Percentiles rank a stretch among this genome's conserved stretches.
phyloP scores from a whole-genome alignment of 176 grass and related monocot genomes.

The Pontederia crassipes region DNA sequence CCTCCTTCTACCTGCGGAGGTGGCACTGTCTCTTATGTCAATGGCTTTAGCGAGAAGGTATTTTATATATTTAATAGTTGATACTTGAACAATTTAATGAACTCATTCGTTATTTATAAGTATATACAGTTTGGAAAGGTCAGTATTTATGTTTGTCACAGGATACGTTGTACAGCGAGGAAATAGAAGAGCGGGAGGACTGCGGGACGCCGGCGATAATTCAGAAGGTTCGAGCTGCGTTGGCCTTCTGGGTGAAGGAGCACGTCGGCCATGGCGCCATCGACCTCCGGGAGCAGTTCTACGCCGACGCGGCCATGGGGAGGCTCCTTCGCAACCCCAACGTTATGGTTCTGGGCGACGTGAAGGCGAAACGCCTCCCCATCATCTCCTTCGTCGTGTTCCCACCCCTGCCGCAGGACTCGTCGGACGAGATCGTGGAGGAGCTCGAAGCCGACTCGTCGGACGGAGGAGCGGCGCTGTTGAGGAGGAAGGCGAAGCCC shows the following conservation, averaged over 20 bases:
- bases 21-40: conserved; percentile 67
- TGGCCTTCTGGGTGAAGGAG: conserved; percentile 79
- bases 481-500: conserved; percentile 11
- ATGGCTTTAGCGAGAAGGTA: conserved; percentile 56
- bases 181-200: conserved; percentile 66
- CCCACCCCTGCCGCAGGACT: not conserved
- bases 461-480: not conserved
- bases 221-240: conserved; percentile 57
- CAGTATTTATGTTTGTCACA: not conserved
- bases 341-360: conserved; percentile 48
- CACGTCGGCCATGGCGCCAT: conserved; percentile 43
- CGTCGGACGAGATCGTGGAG: not conserved
- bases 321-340: conserved; percentile 28
- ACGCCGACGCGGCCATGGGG: conserved; percentile 30
- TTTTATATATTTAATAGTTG: too few relatives aligned
- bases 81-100: too few relatives aligned
- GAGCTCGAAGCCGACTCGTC: not conserved
- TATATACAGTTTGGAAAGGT: too few relatives aligned
- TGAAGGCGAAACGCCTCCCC: conserved; percentile 27
- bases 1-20: conserved; percentile 59
- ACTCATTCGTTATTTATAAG: too few relatives aligned
- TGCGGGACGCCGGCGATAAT: conserved; percentile 51
- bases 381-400: conserved; percentile 74
- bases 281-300: conserved; percentile 21
- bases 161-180: conserved; percentile 55